Percentiles rank a stretch among this genome's conserved stretches.
phyloP scores from a whole-genome alignment of 2,329 filamentous ascomycete species.

The Huntiella abstrusa region DNA sequence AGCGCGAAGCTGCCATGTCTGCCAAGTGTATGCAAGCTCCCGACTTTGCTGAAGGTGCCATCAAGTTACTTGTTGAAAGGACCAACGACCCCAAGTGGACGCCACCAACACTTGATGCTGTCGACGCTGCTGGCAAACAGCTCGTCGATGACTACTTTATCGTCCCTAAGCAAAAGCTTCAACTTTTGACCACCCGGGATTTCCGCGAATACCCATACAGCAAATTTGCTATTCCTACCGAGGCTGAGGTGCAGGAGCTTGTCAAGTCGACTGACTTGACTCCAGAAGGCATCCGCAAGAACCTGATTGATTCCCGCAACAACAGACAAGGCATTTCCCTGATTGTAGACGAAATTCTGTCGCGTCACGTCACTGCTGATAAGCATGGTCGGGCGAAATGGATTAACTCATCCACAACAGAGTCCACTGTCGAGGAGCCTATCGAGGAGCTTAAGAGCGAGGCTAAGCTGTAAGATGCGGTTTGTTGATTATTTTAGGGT shows the following conservation, averaged over 20 bases:
- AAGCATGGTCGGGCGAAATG: conserved; percentile 25
- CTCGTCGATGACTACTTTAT: conserved; percentile 52
- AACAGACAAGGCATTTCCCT: conserved; percentile 50
- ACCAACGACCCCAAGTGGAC: conserved; percentile 34
- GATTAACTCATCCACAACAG: conserved; percentile 13
- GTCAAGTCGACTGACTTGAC: conserved; percentile 24
- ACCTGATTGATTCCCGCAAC: conserved; percentile 39
- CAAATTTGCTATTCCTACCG: conserved; percentile 53
- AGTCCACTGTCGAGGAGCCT: background rate
- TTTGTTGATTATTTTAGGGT: conserved; percentile 7
- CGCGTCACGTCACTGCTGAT: conserved; percentile 37
- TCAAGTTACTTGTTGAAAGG: conserved; percentile 44
- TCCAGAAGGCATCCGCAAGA: conserved; percentile 39
- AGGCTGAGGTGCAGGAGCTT: conserved; percentile 35
- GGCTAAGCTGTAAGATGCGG: background rate
- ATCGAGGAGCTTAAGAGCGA: background rate
- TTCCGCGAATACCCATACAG: conserved; percentile 58
- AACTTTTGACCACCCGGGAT: conserved; percentile 41
- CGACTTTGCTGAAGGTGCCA: conserved; percentile 88
- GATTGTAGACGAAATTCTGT: conserved; percentile 50
- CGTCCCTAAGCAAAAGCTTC: conserved; percentile 23
- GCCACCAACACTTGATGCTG: conserved; percentile 51
- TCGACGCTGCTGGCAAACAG: conserved; percentile 27
- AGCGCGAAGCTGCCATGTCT: conserved; percentile 70
- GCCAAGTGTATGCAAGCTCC: conserved; percentile 73